Percentiles rank a stretch among this genome's conserved stretches.
These are phyloP conservation scores for Starmerella stigmatis DNA, from an alignment of 805 yeast species.

Conservation along the genomic window DNA sequence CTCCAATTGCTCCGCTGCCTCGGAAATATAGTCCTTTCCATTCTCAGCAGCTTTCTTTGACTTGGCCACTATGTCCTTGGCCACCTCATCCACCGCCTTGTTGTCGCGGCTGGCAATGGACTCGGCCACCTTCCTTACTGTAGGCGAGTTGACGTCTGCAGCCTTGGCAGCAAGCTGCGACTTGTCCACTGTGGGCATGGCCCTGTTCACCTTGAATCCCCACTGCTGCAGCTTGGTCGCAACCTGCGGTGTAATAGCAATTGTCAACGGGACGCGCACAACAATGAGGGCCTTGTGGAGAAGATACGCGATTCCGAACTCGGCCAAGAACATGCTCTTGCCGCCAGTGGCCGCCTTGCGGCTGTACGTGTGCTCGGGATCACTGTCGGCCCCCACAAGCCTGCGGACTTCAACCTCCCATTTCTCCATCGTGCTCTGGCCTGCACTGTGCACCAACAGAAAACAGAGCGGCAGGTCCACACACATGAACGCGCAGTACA, in stretches of 20 bases:
- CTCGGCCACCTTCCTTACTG: constrained; percentile 13
- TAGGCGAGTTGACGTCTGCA: constrained; percentile 7
- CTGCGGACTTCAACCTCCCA: constrained; percentile 53
- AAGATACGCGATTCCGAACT: constrained; percentile 83
- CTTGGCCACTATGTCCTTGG: constrained; percentile 1
- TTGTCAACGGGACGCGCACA: constrained; percentile 78
- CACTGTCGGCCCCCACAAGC: constrained; percentile 50
- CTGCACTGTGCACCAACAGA: constrained; percentile 70
- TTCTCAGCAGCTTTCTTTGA: constrained; percentile 3
- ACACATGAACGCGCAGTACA: constrained; percentile 60
- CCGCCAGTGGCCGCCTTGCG: constrained; percentile 23
- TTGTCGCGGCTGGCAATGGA: not conserved
- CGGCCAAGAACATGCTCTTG: constrained; percentile 54
- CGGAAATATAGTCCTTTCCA: not conserved
- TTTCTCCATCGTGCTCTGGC: constrained; percentile 67
- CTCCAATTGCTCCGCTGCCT: not conserved
- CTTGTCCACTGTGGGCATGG: constrained; percentile 22
- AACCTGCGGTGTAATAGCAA: constrained; percentile 78
- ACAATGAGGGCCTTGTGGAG: constrained; percentile 79
- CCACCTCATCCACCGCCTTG: constrained; percentile 3
- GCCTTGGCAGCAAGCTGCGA: constrained; percentile 16
- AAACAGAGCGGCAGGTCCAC: constrained; percentile 80
- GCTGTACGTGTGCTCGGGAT: constrained; percentile 23
- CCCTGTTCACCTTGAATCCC: constrained; percentile 67
- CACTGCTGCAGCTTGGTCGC: constrained; percentile 54